Percentiles rank a stretch among this genome's conserved stretches.
phyloP scores from a whole-genome alignment of 352 stramenopile genomes.

The Pythium monospermum region DNA sequence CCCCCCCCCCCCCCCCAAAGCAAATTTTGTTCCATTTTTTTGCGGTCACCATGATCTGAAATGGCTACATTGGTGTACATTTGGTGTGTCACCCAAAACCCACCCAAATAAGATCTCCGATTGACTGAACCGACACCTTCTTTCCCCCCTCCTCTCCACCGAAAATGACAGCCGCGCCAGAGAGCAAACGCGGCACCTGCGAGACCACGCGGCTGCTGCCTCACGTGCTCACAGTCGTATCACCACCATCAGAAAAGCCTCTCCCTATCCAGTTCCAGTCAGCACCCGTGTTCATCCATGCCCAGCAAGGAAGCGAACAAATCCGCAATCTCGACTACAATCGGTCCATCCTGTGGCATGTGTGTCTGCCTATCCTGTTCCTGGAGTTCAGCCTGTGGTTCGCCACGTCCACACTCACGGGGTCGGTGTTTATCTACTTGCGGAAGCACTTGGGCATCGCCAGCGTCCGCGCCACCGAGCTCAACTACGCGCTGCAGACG shows the following conservation, averaged over 20 bases:
- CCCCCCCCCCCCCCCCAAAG: no score
- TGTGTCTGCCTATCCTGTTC: conserved; percentile 27
- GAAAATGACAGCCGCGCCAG: not conserved
- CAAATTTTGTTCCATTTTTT: no score
- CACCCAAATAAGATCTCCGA: no score
- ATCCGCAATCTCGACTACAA: not conserved
- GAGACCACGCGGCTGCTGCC: not conserved
- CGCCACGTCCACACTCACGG: conserved; percentile 69
- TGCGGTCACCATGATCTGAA: no score
- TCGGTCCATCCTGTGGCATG: conserved; percentile 10
- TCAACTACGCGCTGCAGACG: conserved; percentile 78
- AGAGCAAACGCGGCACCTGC: not conserved
- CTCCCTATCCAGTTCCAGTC: no score
- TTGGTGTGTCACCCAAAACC: conserved; percentile 7
- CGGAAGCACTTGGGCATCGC: conserved; percentile 73
- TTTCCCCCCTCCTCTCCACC: no score
- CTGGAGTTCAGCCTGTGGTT: conserved; percentile 72
- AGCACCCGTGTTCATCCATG: no score
- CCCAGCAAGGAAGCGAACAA: not conserved
- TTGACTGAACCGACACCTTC: not conserved
- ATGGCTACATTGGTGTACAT: conserved; percentile 17
- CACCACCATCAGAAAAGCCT: no score
- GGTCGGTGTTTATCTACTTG: conserved; percentile 81
- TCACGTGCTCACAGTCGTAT: no score
- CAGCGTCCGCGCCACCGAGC: conserved; percentile 70